Conservation (phyloP, 371 early-diverging fungal species). For the Catenaria anguillulae region DNA sequence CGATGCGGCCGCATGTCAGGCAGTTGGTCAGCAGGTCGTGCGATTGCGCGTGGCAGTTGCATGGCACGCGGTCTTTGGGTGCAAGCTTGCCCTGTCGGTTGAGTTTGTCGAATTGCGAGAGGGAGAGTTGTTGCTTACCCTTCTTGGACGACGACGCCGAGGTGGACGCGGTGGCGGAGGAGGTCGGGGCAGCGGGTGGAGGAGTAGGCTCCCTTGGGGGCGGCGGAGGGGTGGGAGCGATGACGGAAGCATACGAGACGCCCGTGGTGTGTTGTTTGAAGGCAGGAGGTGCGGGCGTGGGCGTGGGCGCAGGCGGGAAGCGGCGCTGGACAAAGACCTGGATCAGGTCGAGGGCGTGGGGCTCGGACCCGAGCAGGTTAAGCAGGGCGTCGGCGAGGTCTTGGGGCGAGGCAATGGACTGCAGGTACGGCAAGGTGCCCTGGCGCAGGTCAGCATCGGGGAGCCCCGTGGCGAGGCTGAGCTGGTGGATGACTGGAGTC, state of each 20-base stretch:
- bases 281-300: no score
- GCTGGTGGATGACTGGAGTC: neutral
- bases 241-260: neutral
- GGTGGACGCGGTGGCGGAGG: no score
- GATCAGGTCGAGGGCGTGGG: neutral
- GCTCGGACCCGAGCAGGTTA: neutral
- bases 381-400: neutral
- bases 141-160: neutral
- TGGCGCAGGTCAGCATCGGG: neutral
- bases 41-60: slow-evolving; percentile 12
- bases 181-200: no score
- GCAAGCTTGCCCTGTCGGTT: neutral
- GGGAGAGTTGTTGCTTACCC: neutral
- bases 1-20: slow-evolving; percentile 72
- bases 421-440: neutral
- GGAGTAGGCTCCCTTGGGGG: no score
- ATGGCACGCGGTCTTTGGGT: neutral
- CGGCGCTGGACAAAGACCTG: neutral
- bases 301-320: neutral
- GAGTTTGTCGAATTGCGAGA: neutral
- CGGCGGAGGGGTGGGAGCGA: no score
- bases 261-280: neutral
- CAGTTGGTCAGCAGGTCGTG: slow-evolving; percentile 75
- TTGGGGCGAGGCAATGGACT: neutral
- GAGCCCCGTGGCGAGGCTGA: neutral